Percentiles rank a stretch among this genome's conserved stretches.
Conservation (phyloP, 768 basidiomycete genomes). For the Leccinum truebloodii region DNA sequence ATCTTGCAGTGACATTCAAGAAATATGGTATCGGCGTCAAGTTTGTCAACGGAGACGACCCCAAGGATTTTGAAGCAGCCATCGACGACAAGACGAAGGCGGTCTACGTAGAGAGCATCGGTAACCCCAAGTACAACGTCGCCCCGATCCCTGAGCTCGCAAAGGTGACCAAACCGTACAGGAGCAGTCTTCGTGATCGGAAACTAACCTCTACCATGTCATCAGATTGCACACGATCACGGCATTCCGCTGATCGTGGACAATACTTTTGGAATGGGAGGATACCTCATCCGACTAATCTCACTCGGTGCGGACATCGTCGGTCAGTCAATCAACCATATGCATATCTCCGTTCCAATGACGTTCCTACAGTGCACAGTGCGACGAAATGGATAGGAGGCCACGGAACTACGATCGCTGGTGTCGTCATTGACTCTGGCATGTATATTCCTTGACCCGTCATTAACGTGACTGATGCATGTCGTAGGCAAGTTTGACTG, state of each 20-base stretch:
- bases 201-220: too few species aligned
- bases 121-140: too few species aligned
- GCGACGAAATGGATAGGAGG: conserved; percentile 72
- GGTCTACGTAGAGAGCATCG: too few species aligned
- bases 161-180: too few species aligned
- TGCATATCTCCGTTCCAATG: neutral
- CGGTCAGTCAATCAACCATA: conserved; percentile 24
- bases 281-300: conserved; percentile 55
- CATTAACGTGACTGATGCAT: neutral
- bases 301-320: conserved; percentile 60
- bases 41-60: too few species aligned
- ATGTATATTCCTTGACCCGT: conserved; percentile 16
- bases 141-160: too few species aligned
- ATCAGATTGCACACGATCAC: conserved; percentile 29
- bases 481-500: conserved; percentile 57
- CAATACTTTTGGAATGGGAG: conserved; percentile 64
- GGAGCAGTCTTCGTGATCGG: too few species aligned
- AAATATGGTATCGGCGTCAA: too few species aligned
- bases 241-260: conserved; percentile 65
- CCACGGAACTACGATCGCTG: conserved; percentile 65
- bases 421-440: conserved; percentile 62
- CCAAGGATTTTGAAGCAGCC: too few species aligned
- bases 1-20: too few species aligned
- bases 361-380: conserved; percentile 43
- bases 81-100: too few species aligned